phyloP scores from a whole-genome alignment of 495 filamentous ascomycete genomes.

The Hypomontagnella monticulosa region DNA sequence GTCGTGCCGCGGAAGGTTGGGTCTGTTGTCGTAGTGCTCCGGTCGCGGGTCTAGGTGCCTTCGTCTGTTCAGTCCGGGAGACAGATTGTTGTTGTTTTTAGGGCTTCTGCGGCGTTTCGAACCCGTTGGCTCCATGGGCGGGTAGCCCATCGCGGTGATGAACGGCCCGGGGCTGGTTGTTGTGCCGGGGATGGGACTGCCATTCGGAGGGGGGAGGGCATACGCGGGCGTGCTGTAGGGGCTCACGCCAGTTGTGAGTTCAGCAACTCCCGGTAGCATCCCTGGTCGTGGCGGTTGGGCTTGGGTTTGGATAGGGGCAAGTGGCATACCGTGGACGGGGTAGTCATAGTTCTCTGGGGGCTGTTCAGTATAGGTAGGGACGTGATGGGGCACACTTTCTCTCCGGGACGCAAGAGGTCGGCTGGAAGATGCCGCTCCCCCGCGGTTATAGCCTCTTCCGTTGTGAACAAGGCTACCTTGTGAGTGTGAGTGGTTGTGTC shows the following conservation, averaged over 20 bases:
- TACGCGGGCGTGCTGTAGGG: slow-evolving; percentile 65
- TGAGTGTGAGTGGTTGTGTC: slow-evolving; percentile 57
- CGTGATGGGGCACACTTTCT: slow-evolving; percentile 55
- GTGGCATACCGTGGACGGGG: slow-evolving; percentile 43
- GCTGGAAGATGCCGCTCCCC: slow-evolving; percentile 24
- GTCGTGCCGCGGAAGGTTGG: slow-evolving; percentile 21
- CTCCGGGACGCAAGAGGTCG: slow-evolving; percentile 51
- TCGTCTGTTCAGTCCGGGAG: slow-evolving; percentile 55
- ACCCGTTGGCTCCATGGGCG: slow-evolving; percentile 42
- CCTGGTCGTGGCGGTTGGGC: slow-evolving; percentile 41
- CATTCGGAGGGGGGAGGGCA: slow-evolving; percentile 49
- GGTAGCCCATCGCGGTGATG: slow-evolving; percentile 52
- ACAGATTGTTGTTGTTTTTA: slow-evolving; percentile 47
- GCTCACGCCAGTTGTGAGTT: slow-evolving; percentile 65
- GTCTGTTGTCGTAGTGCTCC: slow-evolving; percentile 40
- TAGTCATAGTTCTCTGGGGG: slow-evolving; percentile 47
- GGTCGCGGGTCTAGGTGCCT: slow-evolving; percentile 51
- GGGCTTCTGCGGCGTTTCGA: slow-evolving; percentile 56
- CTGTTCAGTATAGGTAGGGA: slow-evolving; percentile 48
- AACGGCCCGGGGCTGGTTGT: slow-evolving; percentile 56
- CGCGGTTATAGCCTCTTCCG: slow-evolving; percentile 50
- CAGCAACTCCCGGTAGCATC: slow-evolving; percentile 61
- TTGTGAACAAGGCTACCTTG: slow-evolving; percentile 58
- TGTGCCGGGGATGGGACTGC: slow-evolving; percentile 50
- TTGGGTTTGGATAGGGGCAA: slow-evolving; percentile 57